Evolutionary conservation across 345 rosid species (phyloP), one percentile per base, ranked within the genome.

Genomic region (Pseudoturritis turrita): DNA sequence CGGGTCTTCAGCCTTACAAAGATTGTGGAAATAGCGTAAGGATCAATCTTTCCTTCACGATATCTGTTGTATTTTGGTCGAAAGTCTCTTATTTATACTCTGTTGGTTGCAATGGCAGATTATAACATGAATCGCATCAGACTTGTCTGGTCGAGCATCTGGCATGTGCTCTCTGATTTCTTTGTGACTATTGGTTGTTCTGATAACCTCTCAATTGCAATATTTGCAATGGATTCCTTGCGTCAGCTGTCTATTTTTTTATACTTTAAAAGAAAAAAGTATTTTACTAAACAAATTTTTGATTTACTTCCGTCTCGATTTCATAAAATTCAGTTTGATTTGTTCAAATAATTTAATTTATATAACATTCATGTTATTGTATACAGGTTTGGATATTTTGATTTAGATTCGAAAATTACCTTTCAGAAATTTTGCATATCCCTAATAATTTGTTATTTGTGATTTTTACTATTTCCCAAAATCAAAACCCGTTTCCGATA

Each of bases 1-100:
- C 87, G 98, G 39, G 95, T 89, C 62, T 92, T 92, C 79, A 89
- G 92, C 83, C 92, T 92, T 31, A 89, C 96, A 58, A 92, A 92
- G 82, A 89, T 92, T 81, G 96, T 92, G 67, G 98, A 92, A 85
- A 92, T 92, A 80, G 98, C 98, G 96, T 92, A 88, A 72, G 96
- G 51, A 47, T 73, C 65, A 52, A 56, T 69, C 68, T 33, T 50
- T 25, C 8, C 54, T 70, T 44, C 54, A 33, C 14, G 10, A 40
- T 21, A 41, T 33, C 17, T 70, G 22, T 63, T 55, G 36, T 59
- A 43, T 72, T 46, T 54, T 57, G 55, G 40, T 25, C 51, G 26
- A 43, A 58, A 6, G 39, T 45, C 19, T 21, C 57, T 49, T 75
- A 51, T 22, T 6, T 29, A 49, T 70, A 23, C 25, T 64, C 45